phyloP scores from a whole-genome alignment of 2,329 filamentous ascomycete genomes.

The Trichoderma sp. region DNA sequence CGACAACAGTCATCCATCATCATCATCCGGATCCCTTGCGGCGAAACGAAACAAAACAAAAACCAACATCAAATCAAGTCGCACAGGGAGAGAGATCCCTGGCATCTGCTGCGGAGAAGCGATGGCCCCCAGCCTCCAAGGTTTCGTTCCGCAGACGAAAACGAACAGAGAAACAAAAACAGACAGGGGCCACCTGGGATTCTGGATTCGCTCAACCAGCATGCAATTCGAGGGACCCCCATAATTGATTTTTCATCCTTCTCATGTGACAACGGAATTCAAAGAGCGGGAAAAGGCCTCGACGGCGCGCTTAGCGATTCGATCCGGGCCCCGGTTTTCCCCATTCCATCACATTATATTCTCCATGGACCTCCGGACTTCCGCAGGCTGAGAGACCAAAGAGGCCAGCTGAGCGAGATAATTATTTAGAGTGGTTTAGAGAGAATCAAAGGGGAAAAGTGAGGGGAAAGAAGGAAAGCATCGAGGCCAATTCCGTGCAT shows the following conservation, averaged over 20 bases:
- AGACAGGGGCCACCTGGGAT: background rate
- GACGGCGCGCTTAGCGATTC: background rate
- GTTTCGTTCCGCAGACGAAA: background rate
- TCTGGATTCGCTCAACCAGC: too few species aligned
- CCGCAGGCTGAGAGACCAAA: background rate
- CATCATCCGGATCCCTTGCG: background rate
- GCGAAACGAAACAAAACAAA: background rate
- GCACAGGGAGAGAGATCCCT: background rate
- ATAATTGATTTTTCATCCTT: background rate
- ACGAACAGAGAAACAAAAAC: background rate
- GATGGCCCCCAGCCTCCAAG: background rate
- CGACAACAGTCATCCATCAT: background rate
- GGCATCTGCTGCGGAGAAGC: background rate
- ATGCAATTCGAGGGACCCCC: background rate
- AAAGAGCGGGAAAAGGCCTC: background rate
- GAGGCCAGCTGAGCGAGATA: background rate
- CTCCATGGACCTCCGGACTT: background rate
- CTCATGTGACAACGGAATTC: slow-evolving; percentile 3
- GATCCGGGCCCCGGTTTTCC: slow-evolving; percentile 7
- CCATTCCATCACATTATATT: background rate
- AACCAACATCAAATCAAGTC: background rate
- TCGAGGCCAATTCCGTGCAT: background rate
- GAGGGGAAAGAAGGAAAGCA: background rate
- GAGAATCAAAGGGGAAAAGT: background rate
- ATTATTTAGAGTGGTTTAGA: background rate